Percentiles rank a stretch among this genome's conserved stretches.
Conservation (phyloP, 208 protist genomes). For the Leishmania gerbilli region DNA sequence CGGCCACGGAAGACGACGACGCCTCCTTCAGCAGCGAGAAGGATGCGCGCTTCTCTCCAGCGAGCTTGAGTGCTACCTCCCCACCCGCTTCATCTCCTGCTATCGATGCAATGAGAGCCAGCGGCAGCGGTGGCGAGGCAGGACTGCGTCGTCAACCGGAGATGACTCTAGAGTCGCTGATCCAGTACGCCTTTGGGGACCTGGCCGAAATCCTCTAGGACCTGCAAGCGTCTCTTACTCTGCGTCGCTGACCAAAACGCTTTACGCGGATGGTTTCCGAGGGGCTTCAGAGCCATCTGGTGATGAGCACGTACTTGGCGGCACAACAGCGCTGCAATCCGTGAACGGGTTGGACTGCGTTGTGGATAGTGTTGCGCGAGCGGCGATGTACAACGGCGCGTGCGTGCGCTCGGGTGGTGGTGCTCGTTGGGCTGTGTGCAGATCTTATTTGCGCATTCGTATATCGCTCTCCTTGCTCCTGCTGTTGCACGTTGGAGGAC, state of each 20-base stretch:
- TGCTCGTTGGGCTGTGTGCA: neutral
- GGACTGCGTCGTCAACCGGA: conserved; percentile 10
- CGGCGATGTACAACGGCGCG: neutral
- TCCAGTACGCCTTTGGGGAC: conserved; percentile 31
- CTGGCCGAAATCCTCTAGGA: conserved; percentile 21
- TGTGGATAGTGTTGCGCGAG: neutral
- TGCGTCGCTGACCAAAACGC: neutral
- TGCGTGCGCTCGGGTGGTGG: neutral
- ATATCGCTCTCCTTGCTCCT: neutral
- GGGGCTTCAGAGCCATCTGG: neutral
- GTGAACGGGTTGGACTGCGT: neutral
- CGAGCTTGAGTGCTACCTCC: conserved; percentile 8
- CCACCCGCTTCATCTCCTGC: neutral
- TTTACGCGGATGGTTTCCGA: neutral
- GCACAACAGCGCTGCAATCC: no score
- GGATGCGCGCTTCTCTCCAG: conserved; percentile 8
- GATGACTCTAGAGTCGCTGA: conserved; percentile 22
- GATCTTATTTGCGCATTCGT: neutral
- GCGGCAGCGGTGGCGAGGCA: neutral
- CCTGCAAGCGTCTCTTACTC: neutral
- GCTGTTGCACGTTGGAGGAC: neutral
- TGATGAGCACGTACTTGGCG: neutral
- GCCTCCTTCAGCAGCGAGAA: neutral
- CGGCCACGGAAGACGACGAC: conserved; percentile 8
- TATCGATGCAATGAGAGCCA: neutral